Conservation (phyloP, 768 basidiomycete genomes). For the Lactifluus hygrophoroides region DNA sequence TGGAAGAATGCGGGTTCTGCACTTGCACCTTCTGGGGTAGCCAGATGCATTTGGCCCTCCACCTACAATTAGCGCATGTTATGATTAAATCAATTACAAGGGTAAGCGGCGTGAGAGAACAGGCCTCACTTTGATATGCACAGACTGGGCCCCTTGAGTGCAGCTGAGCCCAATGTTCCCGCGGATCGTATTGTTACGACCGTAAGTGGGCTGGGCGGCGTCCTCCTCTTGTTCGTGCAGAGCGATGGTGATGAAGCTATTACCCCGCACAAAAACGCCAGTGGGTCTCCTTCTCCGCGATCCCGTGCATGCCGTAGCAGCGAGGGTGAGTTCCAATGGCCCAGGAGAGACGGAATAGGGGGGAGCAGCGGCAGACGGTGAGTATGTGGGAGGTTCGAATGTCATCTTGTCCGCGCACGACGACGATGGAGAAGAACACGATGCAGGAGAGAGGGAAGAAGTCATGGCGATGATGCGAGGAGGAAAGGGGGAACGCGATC, state of each 20-base stretch:
- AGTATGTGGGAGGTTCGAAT: conserved; percentile 40
- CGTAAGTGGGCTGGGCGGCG: conserved; percentile 35
- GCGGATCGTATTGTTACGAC: conserved; percentile 33
- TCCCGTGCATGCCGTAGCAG: conserved; percentile 35
- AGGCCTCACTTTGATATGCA: conserved; percentile 36
- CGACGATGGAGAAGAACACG: neutral
- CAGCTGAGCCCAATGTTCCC: conserved; percentile 39
- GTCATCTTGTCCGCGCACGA: neutral
- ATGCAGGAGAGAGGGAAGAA: neutral
- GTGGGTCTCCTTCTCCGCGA: conserved; percentile 25
- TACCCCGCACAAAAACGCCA: conserved; percentile 34
- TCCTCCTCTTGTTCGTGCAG: conserved; percentile 40
- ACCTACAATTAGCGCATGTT: conserved; percentile 12
- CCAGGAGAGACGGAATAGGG: conserved; percentile 48
- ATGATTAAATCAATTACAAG: neutral
- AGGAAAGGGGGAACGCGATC: neutral
- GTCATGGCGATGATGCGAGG: too few species aligned
- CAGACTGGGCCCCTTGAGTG: conserved; percentile 31
- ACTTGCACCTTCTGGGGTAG: conserved; percentile 12
- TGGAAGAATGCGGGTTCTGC: conserved; percentile 11
- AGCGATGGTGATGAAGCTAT: conserved; percentile 34
- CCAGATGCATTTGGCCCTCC: conserved; percentile 20
- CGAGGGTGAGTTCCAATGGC: conserved; percentile 44
- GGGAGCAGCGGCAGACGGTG: conserved; percentile 46
- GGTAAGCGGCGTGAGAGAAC: too few species aligned